Conservation (phyloP, 1,284 basidiomycete species). For the Leccinum subrobustum region DNA sequence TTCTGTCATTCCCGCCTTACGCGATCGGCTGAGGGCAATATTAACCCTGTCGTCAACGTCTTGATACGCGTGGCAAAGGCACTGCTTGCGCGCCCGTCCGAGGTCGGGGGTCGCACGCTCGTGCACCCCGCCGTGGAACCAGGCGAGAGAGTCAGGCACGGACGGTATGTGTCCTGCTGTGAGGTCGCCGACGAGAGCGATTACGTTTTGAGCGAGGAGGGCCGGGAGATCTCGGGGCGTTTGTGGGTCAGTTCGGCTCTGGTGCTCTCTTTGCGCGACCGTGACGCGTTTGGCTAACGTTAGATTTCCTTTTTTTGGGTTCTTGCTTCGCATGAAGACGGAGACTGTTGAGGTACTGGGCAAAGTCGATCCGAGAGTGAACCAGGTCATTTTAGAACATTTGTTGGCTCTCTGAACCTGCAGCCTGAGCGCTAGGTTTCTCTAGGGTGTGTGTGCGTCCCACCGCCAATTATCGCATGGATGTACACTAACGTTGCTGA, state of each 20-base stretch:
- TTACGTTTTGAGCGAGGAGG: conserved; percentile 28
- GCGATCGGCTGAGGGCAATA: conserved; percentile 25
- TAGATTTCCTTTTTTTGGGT: neutral
- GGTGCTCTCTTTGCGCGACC: neutral
- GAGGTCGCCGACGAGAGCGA: conserved; percentile 28
- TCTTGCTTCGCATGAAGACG: conserved; percentile 8
- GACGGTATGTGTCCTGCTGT: conserved; percentile 28
- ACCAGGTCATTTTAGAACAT: conserved; percentile 25
- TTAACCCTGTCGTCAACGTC: neutral
- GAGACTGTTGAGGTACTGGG: conserved; percentile 26
- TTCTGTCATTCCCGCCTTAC: conserved; percentile 33
- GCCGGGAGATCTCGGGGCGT: conserved; percentile 26
- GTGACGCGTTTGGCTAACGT: conserved; percentile 3
- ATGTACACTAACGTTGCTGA: neutral
- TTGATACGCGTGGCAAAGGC: conserved; percentile 8
- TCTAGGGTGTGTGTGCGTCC: neutral
- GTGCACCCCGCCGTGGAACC: conserved; percentile 27
- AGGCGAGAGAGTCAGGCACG: conserved; percentile 25
- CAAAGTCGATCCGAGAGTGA: conserved; percentile 31
- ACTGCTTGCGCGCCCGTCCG: conserved; percentile 30
- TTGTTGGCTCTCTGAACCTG: conserved; percentile 16
- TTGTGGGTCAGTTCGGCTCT: conserved; percentile 26
- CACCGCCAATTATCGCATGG: neutral
- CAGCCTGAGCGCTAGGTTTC: neutral
- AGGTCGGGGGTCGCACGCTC: conserved; percentile 33